Evolutionary conservation across 768 basidiomycete species (phyloP), one percentile per base, ranked within the genome.

Genomic region (Steccherinum ochraceum): DNA sequence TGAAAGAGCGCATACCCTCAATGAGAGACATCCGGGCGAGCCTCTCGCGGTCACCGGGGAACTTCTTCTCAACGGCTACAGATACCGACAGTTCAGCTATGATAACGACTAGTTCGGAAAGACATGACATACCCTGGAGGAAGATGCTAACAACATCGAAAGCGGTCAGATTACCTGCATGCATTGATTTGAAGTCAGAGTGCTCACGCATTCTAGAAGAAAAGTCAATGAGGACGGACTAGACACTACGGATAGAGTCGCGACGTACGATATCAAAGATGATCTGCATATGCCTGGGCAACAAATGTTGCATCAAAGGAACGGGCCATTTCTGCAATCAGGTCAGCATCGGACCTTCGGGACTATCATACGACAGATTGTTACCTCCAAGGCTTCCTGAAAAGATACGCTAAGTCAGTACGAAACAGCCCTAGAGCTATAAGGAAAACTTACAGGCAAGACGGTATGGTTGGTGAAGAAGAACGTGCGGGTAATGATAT

Each of bases 381-480:
- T 3, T 26, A 61, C 62, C 63, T 90, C 87, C 20, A 89, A 68
- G 1, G 87, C 87, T 74, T 89, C 87, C 85, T 86, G 49, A 55
- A 23, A 56, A 48, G 39, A 35, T 39, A 26, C 21, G 44, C 21
- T 7, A n/a, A 35, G 19, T n/a, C 10, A 54, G 35, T 20, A 35
- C 1, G 16, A 18, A 12, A 43, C 35, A 42, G 49, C 1, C 19
- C 5, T 39, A n/a, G 3, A 23, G 21, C 39, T 12, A 26, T 26
- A 26, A 52, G n/a, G 13, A 45, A 45, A 58, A 76, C 81, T 59
- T 39, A 86, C 91, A 20, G 92, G 89, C 24, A 96, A 74, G 24
- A 98, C 93, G 5, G 90, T 93, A 68, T 93, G 93, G 66, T 95
- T 96, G 10, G 93, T 97, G 72, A 93, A 98, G 68, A 89, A 93